A percentile compares a stretch with the other conserved stretches of the same genome.
Conservation (phyloP, 768 basidiomycete genomes). For the Krasilnikovozyma curviuscula region DNA sequence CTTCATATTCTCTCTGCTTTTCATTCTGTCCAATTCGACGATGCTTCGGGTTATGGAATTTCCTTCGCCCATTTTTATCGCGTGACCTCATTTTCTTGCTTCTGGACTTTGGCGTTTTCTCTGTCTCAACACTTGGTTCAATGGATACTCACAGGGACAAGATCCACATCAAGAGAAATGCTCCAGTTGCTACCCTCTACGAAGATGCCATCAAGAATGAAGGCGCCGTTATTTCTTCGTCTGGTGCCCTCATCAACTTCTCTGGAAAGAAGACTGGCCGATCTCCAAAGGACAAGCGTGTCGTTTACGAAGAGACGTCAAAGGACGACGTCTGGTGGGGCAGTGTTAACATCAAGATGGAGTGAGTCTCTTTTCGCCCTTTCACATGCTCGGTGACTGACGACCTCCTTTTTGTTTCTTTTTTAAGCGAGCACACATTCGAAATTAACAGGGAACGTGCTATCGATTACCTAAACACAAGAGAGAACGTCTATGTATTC, state of each 20-base stretch:
- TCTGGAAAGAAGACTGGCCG: slow-evolving; percentile 98
- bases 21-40: too few relatives aligned
- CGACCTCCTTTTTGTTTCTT: neutral
- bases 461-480: slow-evolving; percentile 95
- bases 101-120: too few relatives aligned
- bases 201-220: slow-evolving; percentile 98
- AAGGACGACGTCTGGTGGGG: slow-evolving; percentile 99
- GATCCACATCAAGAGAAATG: slow-evolving; percentile 54
- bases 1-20: too few relatives aligned
- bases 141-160: too few relatives aligned
- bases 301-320: slow-evolving; percentile 89
- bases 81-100: too few relatives aligned
- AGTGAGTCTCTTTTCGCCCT: slow-evolving; percentile 26
- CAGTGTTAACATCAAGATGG: slow-evolving; percentile 97
- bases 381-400: neutral
- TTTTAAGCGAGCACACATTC: slow-evolving; percentile 52
- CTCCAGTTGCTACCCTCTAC: slow-evolving; percentile 53
- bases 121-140: too few relatives aligned
- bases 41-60: too few relatives aligned
- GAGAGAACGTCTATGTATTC: slow-evolving; percentile 84
- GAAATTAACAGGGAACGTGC: slow-evolving; percentile 98
- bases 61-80: too few relatives aligned
- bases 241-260: slow-evolving; percentile 96
- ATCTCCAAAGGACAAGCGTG: slow-evolving; percentile 97
- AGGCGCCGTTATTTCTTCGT: slow-evolving; percentile 90